Evolutionary conservation across 2,329 filamentous ascomycete species (phyloP).

Genomic region (Claviceps sp.): DNA sequence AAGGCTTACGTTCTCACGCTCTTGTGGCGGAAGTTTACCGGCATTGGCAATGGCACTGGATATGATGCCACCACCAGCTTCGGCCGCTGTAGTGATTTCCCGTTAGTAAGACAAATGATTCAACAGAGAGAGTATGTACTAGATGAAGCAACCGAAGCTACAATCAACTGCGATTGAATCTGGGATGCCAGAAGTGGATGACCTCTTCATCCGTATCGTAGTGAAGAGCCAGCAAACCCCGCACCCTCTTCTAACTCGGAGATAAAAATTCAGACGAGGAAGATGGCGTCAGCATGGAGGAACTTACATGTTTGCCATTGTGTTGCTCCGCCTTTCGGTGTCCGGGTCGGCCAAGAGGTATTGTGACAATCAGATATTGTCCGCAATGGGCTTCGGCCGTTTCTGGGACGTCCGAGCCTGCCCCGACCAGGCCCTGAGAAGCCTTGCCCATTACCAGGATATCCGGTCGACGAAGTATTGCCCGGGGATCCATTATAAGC

Average conservation of each 20-base stretch:
- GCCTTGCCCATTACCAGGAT: constrained; percentile 38
- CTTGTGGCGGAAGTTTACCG: constrained; percentile 51
- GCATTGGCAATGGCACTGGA: constrained; percentile 85
- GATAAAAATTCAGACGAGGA: no score
- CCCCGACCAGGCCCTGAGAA: constrained; percentile 79
- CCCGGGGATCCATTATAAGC: constrained; percentile 10
- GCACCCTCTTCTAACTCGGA: no score
- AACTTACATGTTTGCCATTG: constrained; percentile 30
- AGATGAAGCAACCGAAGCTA: neutral
- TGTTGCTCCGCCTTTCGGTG: constrained; percentile 30
- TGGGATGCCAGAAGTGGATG: neutral
- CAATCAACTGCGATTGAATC: neutral
- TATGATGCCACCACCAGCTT: constrained; percentile 59
- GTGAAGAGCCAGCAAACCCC: no score
- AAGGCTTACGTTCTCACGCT: constrained; percentile 67
- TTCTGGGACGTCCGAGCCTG: constrained; percentile 57
- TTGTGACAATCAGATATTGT: constrained; percentile 45
- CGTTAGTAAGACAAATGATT: neutral
- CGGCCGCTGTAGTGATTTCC: constrained; percentile 14
- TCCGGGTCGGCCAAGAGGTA: constrained; percentile 39
- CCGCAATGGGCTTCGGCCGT: constrained; percentile 48
- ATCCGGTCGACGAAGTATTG: constrained; percentile 31
- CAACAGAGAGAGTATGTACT: neutral
- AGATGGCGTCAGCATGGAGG: neutral
- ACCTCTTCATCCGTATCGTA: neutral